phyloP scores from a whole-genome alignment of 2,329 filamentous ascomycete species.

The Monosporascus sp. region DNA sequence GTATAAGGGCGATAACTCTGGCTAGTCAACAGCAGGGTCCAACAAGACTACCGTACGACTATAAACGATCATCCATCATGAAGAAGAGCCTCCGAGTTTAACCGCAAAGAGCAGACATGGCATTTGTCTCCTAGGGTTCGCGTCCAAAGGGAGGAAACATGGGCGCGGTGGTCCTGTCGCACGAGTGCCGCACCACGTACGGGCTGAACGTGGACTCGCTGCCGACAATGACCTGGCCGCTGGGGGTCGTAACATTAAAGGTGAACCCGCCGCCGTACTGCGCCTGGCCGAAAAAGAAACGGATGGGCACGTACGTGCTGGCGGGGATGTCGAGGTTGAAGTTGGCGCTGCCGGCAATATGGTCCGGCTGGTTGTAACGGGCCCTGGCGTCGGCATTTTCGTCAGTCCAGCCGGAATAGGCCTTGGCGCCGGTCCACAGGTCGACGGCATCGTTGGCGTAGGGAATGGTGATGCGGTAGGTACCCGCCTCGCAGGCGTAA shows the following conservation, averaged over 20 bases:
- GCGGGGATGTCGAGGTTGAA: conserved; percentile 10
- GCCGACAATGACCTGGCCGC: too few relatives aligned
- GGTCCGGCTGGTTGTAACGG: conserved; percentile 10
- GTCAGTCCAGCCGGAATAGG: conserved; percentile 17
- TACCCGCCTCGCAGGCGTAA: conserved; percentile 15
- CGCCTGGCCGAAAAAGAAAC: conserved; percentile 9
- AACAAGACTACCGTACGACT: too few relatives aligned
- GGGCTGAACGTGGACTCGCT: too few relatives aligned
- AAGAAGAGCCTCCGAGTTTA: too few relatives aligned
- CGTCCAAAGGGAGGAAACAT: too few relatives aligned
- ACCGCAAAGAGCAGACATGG: too few relatives aligned
- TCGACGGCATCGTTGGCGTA: conserved; percentile 13
- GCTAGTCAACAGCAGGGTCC: too few relatives aligned
- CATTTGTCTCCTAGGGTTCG: too few relatives aligned
- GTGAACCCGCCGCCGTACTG: conserved; percentile 8
- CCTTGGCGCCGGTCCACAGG: conserved; percentile 13
- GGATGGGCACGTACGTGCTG: conserved; percentile 7
- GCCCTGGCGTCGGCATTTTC: conserved; percentile 14
- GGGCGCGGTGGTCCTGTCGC: too few relatives aligned
- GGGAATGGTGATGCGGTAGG: conserved; percentile 15
- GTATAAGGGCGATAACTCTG: too few relatives aligned
- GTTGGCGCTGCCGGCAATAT: conserved; percentile 9
- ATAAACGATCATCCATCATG: too few relatives aligned
- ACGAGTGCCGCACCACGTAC: too few relatives aligned
- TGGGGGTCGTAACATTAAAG: not conserved